A percentile compares a stretch with the other conserved stretches of the same genome.
phyloP scores from a whole-genome alignment of 257 asterid species.

The Eucommia ulmoides region DNA sequence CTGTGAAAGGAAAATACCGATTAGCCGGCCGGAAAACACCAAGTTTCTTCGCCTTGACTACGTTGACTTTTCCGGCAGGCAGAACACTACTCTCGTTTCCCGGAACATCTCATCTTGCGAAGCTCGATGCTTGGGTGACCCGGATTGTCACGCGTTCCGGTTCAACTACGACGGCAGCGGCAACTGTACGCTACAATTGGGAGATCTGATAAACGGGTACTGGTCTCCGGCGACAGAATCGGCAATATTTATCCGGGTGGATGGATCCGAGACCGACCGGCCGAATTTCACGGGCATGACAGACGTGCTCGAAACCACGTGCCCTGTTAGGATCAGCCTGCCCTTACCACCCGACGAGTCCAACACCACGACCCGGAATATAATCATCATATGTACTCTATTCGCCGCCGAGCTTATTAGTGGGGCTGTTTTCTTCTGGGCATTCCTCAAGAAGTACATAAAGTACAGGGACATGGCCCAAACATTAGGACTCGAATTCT shows the following conservation, averaged over 20 bases:
- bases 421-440: conserved; percentile 69
- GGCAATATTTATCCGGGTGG: conserved; percentile 56
- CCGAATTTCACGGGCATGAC: conserved; percentile 55
- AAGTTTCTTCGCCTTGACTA: conserved; percentile 54
- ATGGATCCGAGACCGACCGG: conserved; percentile 29
- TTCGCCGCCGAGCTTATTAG: conserved; percentile 69
- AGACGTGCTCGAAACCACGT: conserved; percentile 41
- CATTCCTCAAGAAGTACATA: conserved; percentile 59
- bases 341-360: conserved; percentile 56
- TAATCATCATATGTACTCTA: conserved; percentile 38
- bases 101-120: conserved; percentile 32
- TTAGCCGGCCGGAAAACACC: conserved; percentile 18
- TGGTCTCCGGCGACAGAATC: conserved; percentile 58
- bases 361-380: conserved; percentile 44
- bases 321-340: conserved; percentile 58
- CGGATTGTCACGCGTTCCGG: conserved; percentile 49
- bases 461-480: conserved; percentile 89
- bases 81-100: conserved; percentile 27
- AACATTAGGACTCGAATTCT: conserved; percentile 70
- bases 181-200: conserved; percentile 48
- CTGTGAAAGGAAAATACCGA: conserved; percentile 29
- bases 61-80: conserved; percentile 51
- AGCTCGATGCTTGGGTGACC: conserved; percentile 19
- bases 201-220: conserved; percentile 35
- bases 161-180: conserved; percentile 57